Evolutionary conservation across 1,284 basidiomycete genomes (phyloP), one percentile per base, ranked within the genome.

Genomic region (Cerrena zonata): DNA sequence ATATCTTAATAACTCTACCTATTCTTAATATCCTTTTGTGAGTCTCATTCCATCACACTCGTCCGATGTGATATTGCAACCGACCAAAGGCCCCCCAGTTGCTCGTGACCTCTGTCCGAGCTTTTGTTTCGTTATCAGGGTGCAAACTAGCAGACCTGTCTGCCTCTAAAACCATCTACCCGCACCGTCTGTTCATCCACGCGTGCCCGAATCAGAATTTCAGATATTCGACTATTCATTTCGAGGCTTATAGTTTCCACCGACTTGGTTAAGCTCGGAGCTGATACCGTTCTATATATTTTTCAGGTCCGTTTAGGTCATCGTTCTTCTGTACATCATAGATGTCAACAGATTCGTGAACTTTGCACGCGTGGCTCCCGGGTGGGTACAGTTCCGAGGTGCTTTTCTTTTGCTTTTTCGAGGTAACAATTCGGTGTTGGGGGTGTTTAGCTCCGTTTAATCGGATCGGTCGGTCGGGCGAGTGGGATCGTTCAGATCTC

Each of bases 241-340:
- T 41, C 39, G 15, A 18, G 39, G 39, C n/a, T n/a, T 18, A 41
- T 41, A 41, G 39, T 10, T 41, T 41, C 39, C 39, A 41, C 39
- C 39, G 18, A 22, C 39, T 19, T n/a, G 39, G 15, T 41, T 22
- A 41, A n/a, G 21, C 21, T 22, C 39, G 39, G 34, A 11, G 11
- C 11, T 36, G 34, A n/a, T n/a, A 36, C 34, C 34, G 34, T 11
- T n/a, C n/a, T n/a, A n/a, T n/a, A n/a, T n/a, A n/a, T 5, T 22
- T 23, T 42, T 22, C 19, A 42, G 13, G 47, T 48, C 39, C 47
- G 30, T 53, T 37, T 57, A 51, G 60, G 50, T 48, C 50, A 47
- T 22, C 34, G 23, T 37, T 36, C 51, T 5, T 37, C 18, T 38
- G 13, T 21, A 48, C 38, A 21, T 49, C 24, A 48, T 22, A 43